Percentiles rank a stretch among this genome's conserved stretches.
These are phyloP conservation scores for Boletus rufocinnamomeus DNA, from an alignment of 768 basidiomycete species.

Conservation along the genomic window DNA sequence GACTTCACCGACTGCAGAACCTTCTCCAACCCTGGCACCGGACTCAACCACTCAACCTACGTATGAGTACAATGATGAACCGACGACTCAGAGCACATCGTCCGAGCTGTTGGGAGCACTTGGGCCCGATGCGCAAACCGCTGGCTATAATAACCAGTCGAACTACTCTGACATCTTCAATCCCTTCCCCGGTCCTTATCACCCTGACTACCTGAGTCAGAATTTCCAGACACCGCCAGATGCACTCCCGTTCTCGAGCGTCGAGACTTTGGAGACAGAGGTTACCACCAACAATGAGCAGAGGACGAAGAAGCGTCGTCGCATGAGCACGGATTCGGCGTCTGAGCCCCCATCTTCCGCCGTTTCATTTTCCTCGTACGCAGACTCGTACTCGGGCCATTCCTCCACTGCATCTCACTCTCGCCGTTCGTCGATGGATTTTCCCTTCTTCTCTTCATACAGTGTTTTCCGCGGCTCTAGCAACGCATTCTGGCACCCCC, in stretches of 20 bases:
- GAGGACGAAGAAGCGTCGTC: constrained; percentile 63
- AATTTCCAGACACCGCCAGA: constrained; percentile 48
- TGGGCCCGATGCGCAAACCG: constrained; percentile 35
- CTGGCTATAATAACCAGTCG: constrained; percentile 29
- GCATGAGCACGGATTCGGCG: constrained; percentile 64
- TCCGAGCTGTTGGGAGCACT: constrained; percentile 57
- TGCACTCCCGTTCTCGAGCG: constrained; percentile 54
- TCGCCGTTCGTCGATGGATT: constrained; percentile 64
- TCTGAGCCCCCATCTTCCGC: constrained; percentile 62
- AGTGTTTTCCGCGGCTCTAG: constrained; percentile 57
- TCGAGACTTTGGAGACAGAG: constrained; percentile 50
- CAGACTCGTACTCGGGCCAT: constrained; percentile 59
- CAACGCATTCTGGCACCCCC: constrained; percentile 74
- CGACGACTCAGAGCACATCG: constrained; percentile 38
- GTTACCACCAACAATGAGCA: constrained; percentile 22
- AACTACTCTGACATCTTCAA: constrained; percentile 40
- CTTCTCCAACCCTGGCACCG: constrained; percentile 67
- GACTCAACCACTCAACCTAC: constrained; percentile 65
- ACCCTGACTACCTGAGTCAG: constrained; percentile 68
- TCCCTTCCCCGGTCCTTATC: constrained; percentile 70
- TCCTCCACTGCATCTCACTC: constrained; percentile 61
- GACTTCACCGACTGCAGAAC: constrained; percentile 61
- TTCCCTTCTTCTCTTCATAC: constrained; percentile 58
- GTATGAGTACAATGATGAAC: constrained; percentile 53
- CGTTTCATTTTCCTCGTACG: constrained; percentile 61